Conservation (phyloP, 805 yeast species). For the Zygosaccharomyces bisporus region DNA sequence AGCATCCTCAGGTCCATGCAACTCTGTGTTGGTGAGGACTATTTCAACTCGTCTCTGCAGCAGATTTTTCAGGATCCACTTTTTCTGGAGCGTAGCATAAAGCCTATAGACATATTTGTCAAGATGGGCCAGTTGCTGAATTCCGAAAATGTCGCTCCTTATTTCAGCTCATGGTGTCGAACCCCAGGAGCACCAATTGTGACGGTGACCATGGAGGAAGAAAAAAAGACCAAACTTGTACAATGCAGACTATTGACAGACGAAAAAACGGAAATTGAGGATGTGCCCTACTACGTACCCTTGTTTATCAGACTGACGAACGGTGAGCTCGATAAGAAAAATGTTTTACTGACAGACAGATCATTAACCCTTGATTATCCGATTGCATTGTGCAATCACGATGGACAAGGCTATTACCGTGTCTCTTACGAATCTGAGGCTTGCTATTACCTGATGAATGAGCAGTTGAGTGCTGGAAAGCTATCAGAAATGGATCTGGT, state of each 20-base stretch:
- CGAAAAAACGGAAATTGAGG: constrained; percentile 41
- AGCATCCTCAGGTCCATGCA: constrained; percentile 30
- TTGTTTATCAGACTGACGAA: constrained; percentile 33
- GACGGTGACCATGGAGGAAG: constrained; percentile 31
- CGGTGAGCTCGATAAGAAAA: constrained; percentile 20
- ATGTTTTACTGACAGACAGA: constrained; percentile 32
- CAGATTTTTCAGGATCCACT: constrained; percentile 16
- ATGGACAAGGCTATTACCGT: constrained; percentile 43
- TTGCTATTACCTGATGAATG: constrained; percentile 29
- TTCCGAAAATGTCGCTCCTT: constrained; percentile 29
- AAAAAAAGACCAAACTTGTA: constrained; percentile 33
- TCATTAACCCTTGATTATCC: constrained; percentile 20
- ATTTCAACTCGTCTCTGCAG: constrained; percentile 22
- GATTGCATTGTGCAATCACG: constrained; percentile 22
- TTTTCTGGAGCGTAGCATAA: constrained; percentile 22
- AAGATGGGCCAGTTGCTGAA: constrained; percentile 22
- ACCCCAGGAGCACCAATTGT: constrained; percentile 58
- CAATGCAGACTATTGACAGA: constrained; percentile 41
- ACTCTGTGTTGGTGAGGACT: constrained; percentile 23
- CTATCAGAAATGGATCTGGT: constrained; percentile 30
- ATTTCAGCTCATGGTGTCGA: constrained; percentile 52
- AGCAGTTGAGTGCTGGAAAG: constrained; percentile 17
- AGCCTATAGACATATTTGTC: constrained; percentile 33
- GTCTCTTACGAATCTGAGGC: constrained; percentile 42
- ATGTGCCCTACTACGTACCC: constrained; percentile 62